Base-by-base conservation (phyloP, 2,329 filamentous ascomycete genomes). In the Lasiodiplodia sp. region DNA sequence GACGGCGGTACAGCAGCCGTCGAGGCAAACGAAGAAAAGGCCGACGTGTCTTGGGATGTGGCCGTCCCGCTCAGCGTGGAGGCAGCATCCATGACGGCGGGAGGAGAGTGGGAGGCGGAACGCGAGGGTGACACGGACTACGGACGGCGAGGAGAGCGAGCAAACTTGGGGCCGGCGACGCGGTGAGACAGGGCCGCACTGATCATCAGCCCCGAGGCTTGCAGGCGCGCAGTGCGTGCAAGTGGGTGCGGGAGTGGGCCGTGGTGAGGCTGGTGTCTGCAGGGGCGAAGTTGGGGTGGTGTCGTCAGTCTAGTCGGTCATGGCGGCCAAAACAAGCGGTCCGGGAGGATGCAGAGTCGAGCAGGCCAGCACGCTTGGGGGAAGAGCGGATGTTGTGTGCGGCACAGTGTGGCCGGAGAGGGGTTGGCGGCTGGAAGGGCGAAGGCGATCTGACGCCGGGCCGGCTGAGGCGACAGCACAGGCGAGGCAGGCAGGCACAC, bases 121-220 rank as follows among this genome's bases (percentile, higher is more conserved):
- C 70, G 71, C 73, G 71, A 72, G 68, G 63, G 68, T 58, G 66
- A 71, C 69, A 71, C 71, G 73, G 71, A 70, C 66, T 68, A 69
- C 71, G 70, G 67, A 52, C 38, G 65, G 70, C 44, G 69, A 37
- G 53, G 51, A 34, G 52, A 37, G 66, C 60, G 55, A 60, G 51
- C 63, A 71, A 69, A 72, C 53, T 64, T 65, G 66, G 60, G 66
- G 56, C 44, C 66, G 56, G 23, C 55, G 40, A 56, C 56, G 60
- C 66, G 58, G 66, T 64, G 64, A 66, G 66, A 68, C 58, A 49
- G 38, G 66, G 12, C 66, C 58, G 66, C 66, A 68, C 66, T 64
- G 66, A 68, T 68, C 66, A 68, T 63, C 57, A 57, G 56, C 56
- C 53, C 66, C 49, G 52, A 57, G 40, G 58, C 38, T 34, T 28